A percentile compares a stretch with the other conserved stretches of the same genome.
These are phyloP conservation scores for Darksidea phi DNA, from an alignment of 495 filamentous ascomycete species.

Conservation along the genomic window DNA sequence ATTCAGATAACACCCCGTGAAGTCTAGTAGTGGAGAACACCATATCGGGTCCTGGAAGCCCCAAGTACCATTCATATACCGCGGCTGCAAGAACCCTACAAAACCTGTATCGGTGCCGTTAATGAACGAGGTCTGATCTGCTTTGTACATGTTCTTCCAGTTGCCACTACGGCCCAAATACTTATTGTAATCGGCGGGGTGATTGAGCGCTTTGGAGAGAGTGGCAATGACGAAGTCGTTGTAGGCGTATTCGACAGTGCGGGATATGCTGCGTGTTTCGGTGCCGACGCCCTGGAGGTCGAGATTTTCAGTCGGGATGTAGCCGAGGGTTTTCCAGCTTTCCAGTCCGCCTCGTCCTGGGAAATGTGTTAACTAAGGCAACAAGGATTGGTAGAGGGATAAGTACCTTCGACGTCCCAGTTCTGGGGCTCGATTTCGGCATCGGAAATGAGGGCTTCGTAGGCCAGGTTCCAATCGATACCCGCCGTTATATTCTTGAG, in stretches of 20 bases:
- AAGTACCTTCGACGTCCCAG: slow-evolving; percentile 64
- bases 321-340: slow-evolving; percentile 39
- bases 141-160: slow-evolving; percentile 68
- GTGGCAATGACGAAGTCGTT: slow-evolving; percentile 43
- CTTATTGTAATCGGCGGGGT: slow-evolving; percentile 47
- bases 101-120: slow-evolving; percentile 62
- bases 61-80: slow-evolving; percentile 63
- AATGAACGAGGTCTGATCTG: slow-evolving; percentile 58
- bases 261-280: slow-evolving; percentile 38
- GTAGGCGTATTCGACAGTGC: slow-evolving; percentile 45
- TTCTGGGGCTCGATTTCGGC: slow-evolving; percentile 70
- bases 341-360: slow-evolving; percentile 40
- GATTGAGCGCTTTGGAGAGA: slow-evolving; percentile 55
- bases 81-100: slow-evolving; percentile 67
- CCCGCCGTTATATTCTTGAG: slow-evolving; percentile 62
- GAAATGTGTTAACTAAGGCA: not conserved
- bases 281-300: slow-evolving; percentile 31
- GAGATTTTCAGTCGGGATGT: slow-evolving; percentile 40
- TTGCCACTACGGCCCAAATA: slow-evolving; percentile 56
- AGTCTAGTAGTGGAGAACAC: slow-evolving; percentile 55
- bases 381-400: not conserved
- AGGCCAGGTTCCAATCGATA: slow-evolving; percentile 73
- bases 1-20: slow-evolving; percentile 62
- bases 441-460: slow-evolving; percentile 71
- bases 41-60: slow-evolving; percentile 67